Evolutionary conservation across 2,329 filamentous ascomycete species (phyloP).

Genomic region (Aspergillus flavus): DNA sequence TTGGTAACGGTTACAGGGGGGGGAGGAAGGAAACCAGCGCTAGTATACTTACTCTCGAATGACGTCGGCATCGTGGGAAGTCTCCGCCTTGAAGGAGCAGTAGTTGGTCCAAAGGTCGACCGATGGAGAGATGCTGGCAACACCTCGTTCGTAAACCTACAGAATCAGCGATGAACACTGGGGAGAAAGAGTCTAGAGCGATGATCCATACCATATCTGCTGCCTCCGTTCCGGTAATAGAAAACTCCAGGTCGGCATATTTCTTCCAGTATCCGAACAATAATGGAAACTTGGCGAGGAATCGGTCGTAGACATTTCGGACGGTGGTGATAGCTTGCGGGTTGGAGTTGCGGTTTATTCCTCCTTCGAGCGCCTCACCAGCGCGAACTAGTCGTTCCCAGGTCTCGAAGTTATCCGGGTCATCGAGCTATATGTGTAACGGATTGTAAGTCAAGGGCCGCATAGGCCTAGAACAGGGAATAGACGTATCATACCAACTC

Average conservation of each 20-base stretch:
- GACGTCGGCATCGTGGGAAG: constrained; percentile 88
- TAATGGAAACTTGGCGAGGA: constrained; percentile 91
- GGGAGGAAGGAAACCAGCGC: constrained; percentile 64
- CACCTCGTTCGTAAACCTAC: constrained; percentile 91
- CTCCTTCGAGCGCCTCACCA: constrained; percentile 84
- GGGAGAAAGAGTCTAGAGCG: not conserved
- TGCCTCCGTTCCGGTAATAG: constrained; percentile 92
- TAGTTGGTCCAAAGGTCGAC: constrained; percentile 98
- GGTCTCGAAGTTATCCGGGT: constrained; percentile 87
- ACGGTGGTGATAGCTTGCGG: constrained; percentile 87
- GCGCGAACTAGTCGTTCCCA: constrained; percentile 92
- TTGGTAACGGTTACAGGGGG: constrained; percentile 57
- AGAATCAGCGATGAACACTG: not conserved
- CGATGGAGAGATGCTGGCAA: constrained; percentile 88
- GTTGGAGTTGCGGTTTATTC: constrained; percentile 93
- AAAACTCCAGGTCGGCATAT: constrained; percentile 96
- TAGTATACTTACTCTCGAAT: constrained; percentile 98
- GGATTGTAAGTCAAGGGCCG: constrained; percentile 10
- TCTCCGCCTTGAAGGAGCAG: constrained; percentile 97
- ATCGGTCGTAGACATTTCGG: constrained; percentile 85
- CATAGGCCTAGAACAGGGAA: not conserved
- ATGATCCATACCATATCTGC: constrained; percentile 79
- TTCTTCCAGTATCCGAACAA: constrained; percentile 99
- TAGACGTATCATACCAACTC: constrained; percentile 67
- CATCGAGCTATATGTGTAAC: constrained; percentile 53